Base-by-base conservation (phyloP, 495 filamentous ascomycete genomes). In the Penicillium paradoxum region DNA sequence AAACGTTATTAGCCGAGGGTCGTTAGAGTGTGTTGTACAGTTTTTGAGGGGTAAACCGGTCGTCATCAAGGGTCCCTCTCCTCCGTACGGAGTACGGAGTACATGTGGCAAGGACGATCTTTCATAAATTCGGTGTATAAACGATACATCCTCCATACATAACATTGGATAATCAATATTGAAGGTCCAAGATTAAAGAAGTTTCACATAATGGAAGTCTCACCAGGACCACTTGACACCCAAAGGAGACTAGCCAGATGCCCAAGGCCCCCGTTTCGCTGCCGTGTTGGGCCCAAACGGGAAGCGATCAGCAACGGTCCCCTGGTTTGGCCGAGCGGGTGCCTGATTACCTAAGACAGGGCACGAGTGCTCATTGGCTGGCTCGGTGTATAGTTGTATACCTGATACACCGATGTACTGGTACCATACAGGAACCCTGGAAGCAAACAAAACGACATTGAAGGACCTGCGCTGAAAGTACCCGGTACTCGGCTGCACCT, bases 331-430 rank as follows among this genome's bases (percentile, higher is more conserved):
- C 18, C 2, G 34, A 34, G 36, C 40, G 17, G 53, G 58, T 60
- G 33, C 51, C 58, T 60, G 58, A 60, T 59, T 60, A 64, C 37
- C 45, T 64, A 57, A 59, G n/a, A 4, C 9, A 1, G 10, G 17
- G 13, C 3, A 2, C 5, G 11, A 24, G 2, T 1, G 27, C 19
- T 54, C 22, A 58, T 58, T 58, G 51, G 51, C 4, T 18, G 6
- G 19, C 15, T 33, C 17, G n/a, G 29, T 36, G 22, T 27, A n/a
- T 27, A 3, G 24, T 7, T 27, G 24, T 9, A 38, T n/a, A 15
- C 15, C 42, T 39, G 55, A 32, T 25, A 34, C 29, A 32, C 29
- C 29, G 5, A 11, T 8, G 29, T 32, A 32, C 22, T 40, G 24
- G 43, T 38, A 57, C 24, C 40, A 38, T 45, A 45, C 33, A 49